Percentiles rank a stretch among this genome's conserved stretches.
These are phyloP conservation scores for Ceratocystis papillata DNA, from an alignment of 2,329 filamentous ascomycete genomes.

Conservation along the genomic window DNA sequence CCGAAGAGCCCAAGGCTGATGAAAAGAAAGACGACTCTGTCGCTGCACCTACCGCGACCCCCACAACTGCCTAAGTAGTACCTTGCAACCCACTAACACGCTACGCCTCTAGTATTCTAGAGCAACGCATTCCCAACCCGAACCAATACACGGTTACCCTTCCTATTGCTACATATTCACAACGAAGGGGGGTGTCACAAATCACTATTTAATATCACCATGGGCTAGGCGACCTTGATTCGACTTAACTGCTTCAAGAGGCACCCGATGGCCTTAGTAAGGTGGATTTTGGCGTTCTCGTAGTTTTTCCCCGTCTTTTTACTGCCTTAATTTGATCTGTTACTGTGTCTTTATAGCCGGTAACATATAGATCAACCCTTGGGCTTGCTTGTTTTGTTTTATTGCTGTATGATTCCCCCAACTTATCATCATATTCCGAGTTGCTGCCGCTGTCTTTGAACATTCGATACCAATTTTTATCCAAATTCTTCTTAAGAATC, in stretches of 20 bases:
- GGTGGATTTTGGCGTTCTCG: neutral
- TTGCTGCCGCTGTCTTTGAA: slow-evolving; percentile 16
- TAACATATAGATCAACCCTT: neutral
- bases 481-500: neutral
- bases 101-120: neutral
- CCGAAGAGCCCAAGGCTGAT: slow-evolving; percentile 23
- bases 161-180: neutral
- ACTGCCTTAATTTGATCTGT: slow-evolving; percentile 5
- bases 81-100: neutral
- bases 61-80: slow-evolving; percentile 25
- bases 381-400: slow-evolving; percentile 18
- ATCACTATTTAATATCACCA: slow-evolving; percentile 6
- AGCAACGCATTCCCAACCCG: neutral
- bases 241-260: neutral
- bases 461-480: slow-evolving; percentile 17
- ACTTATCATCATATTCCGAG: slow-evolving; percentile 19
- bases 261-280: neutral
- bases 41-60: slow-evolving; percentile 25
- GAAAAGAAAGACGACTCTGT: slow-evolving; percentile 20
- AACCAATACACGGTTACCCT: neutral
- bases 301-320: slow-evolving; percentile 6
- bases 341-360: neutral
- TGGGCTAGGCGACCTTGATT: neutral
- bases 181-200: neutral
- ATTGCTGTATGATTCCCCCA: slow-evolving; percentile 24